A percentile compares a stretch with the other conserved stretches of the same genome.
Evolutionary conservation across 176 grass and related monocot species (phyloP).

Genomic region (bread wheat (Triticum aestivum)): DNA sequence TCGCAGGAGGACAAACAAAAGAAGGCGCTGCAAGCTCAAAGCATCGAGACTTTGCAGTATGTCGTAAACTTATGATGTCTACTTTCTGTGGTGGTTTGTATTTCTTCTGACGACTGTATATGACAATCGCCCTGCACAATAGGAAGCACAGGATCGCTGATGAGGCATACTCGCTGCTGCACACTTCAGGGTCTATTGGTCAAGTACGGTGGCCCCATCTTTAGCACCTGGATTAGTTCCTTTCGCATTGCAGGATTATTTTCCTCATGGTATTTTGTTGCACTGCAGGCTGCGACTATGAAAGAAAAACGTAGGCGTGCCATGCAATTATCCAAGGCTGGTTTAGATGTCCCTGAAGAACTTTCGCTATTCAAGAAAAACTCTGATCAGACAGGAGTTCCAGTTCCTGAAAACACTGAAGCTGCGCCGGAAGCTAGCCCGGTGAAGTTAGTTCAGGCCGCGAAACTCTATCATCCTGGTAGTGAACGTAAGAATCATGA

Average conservation of each 20-base stretch:
- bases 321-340: slow-evolving; percentile 74
- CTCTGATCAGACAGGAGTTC: not conserved
- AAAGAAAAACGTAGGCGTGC: slow-evolving; percentile 80
- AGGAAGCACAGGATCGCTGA: slow-evolving; percentile 87
- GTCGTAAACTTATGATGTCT: slow-evolving; percentile 25
- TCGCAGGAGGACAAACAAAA: slow-evolving; percentile 77
- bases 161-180: slow-evolving; percentile 64
- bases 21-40: slow-evolving; percentile 68
- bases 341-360: slow-evolving; percentile 73
- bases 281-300: slow-evolving; percentile 63
- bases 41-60: slow-evolving; percentile 76
- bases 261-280: slow-evolving; percentile 11
- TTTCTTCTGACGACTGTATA: slow-evolving; percentile 19
- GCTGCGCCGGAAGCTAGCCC: not conserved
- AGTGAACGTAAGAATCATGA: slow-evolving; percentile 2
- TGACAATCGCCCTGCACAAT: not conserved
- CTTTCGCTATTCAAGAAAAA: slow-evolving; percentile 60
- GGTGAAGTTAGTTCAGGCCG: slow-evolving; percentile 11
- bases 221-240: not conserved
- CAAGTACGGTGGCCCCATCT: slow-evolving; percentile 44
- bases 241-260: not conserved
- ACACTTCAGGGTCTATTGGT: slow-evolving; percentile 89
- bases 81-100: slow-evolving; percentile 13
- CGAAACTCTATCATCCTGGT: slow-evolving; percentile 12
- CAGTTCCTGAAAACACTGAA: slow-evolving; percentile 37